Evolutionary conservation across 345 rosid genomes (phyloP).

Genomic region (Boechera divaricarpa): DNA sequence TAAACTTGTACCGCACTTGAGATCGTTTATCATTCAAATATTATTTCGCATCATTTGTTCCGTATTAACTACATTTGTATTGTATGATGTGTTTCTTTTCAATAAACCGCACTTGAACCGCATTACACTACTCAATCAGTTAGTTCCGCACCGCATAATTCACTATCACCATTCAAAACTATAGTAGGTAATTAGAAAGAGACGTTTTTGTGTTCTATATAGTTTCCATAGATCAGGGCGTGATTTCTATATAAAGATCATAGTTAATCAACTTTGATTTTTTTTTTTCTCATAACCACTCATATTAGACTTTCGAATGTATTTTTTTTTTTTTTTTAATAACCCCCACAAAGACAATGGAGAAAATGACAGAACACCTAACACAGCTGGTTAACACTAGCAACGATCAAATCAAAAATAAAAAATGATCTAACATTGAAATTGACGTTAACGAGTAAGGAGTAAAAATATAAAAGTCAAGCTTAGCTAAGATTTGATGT

Average conservation of each 20-base stretch:
- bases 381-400: slow-evolving; percentile 84
- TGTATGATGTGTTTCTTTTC: too few species aligned
- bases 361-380: slow-evolving; percentile 49
- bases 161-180: too few species aligned
- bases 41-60: too few species aligned
- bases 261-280: slow-evolving; percentile 20
- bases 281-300: slow-evolving; percentile 34
- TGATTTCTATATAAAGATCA: background rate
- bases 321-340: background rate
- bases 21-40: too few species aligned
- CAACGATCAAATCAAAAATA: slow-evolving; percentile 57
- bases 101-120: too few species aligned
- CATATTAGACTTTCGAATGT: slow-evolving; percentile 24
- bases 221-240: slow-evolving; percentile 40
- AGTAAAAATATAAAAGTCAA: slow-evolving; percentile 7
- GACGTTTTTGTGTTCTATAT: background rate
- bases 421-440: slow-evolving; percentile 49
- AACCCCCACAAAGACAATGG: slow-evolving; percentile 19
- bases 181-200: slow-evolving; percentile 30
- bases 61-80: too few species aligned
- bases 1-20: too few species aligned
- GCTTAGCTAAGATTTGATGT: slow-evolving; percentile 20
- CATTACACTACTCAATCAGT: too few species aligned
- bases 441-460: slow-evolving; percentile 33
- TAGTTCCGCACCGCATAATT: too few species aligned